Evolutionary conservation across 352 stramenopile species (phyloP), one percentile per base, ranked within the genome.

Genomic region (Peronospora destructor): DNA sequence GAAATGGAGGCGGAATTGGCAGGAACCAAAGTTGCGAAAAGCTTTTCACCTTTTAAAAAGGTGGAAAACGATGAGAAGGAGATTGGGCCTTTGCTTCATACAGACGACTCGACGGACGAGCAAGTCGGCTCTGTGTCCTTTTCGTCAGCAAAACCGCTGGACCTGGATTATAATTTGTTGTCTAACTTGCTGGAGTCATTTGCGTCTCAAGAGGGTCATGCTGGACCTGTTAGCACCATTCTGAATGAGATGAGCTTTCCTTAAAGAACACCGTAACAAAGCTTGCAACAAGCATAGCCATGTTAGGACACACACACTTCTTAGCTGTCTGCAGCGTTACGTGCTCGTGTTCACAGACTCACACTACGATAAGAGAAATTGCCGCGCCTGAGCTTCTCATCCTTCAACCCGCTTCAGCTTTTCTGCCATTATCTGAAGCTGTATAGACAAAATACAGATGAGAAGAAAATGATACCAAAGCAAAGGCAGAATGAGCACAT

Each of bases 91-190:
- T 39, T 19, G 17, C 4, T 45, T 26, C 26, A 58, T 34, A 32
- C 45, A 43, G 36, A 45, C 10, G 48, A 47, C 13, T 54, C 37
- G 36, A 39, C 10, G 0, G 52, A 49, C 14, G 33, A 44, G 23
- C 21, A 53, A n/a, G 44, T 57, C 26, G 53, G 47, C 11, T 56
- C 53, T 9, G 17, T 50, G 14, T 59, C 49, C 2, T 65, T 53
- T 49, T 61, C 59, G 30, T 56, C 68, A 2, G 48, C 68, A 36
- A 71, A 76, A 35, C 75, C 78, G 14, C 55, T 91, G 32, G 72
- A 92, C 42, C 37, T 93, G 34, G 77, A 94, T 59, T 91, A 82
- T 45, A 85, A 94, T 57, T 45, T 94, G 61, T 54, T 94, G 35
- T 83, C 78, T 0, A 91, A 89, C 47, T 56, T 94, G 41, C 60